Conservation (phyloP, 2,329 filamentous ascomycete genomes). For the Hansfordia pulvinata region DNA sequence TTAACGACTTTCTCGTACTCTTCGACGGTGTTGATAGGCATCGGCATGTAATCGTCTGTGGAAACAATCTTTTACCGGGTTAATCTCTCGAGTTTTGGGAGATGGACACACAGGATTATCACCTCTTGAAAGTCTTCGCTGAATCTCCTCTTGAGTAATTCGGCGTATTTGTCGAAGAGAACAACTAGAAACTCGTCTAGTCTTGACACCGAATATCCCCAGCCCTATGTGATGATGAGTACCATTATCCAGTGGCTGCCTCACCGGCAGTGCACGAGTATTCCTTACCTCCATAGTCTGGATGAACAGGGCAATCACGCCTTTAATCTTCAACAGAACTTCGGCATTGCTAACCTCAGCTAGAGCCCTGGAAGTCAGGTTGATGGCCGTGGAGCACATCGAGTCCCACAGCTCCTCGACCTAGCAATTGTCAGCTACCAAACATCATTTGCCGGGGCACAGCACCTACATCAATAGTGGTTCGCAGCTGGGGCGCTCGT, state of each 20-base stretch:
- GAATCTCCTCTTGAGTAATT: conserved; percentile 79
- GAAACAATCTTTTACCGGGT: conserved; percentile 43
- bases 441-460: not conserved
- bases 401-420: conserved; percentile 98
- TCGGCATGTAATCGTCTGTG: conserved; percentile 99
- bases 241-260: too few species aligned
- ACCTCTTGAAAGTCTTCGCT: conserved; percentile 93
- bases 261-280: not conserved
- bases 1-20: conserved; percentile 94
- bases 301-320: conserved; percentile 83
- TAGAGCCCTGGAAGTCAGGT: conserved; percentile 67
- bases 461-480: conserved; percentile 59
- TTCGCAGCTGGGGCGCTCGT: conserved; percentile 69
- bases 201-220: conserved; percentile 72
- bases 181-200: conserved; percentile 78
- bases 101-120: not conserved
- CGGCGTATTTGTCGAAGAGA: conserved; percentile 87
- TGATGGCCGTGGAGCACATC: conserved; percentile 82
- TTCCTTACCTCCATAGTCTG: conserved; percentile 82
- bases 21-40: conserved; percentile 82
- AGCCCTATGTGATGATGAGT: conserved; percentile 41
- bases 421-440: conserved; percentile 25
- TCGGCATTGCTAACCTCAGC: conserved; percentile 77
- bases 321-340: conserved; percentile 85
- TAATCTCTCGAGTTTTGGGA: conserved; percentile 5